Evolutionary conservation across 2,329 filamentous ascomycete genomes (phyloP).

Genomic region (Fusarium pininemorale): DNA sequence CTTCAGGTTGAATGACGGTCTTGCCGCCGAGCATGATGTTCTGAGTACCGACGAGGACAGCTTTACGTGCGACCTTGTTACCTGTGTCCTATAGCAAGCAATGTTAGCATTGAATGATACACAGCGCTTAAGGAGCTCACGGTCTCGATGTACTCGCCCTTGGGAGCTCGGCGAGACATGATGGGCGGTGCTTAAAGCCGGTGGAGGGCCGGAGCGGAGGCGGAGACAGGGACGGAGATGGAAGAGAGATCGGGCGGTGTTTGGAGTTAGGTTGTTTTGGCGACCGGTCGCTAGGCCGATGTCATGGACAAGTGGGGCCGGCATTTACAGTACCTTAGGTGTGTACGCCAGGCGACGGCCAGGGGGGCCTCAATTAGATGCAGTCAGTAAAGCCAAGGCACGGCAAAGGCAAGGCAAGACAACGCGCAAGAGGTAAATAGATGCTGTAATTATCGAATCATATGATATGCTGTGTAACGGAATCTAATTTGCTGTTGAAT

Average conservation of each 20-base stretch:
- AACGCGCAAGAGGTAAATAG: neutral
- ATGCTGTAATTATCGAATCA: neutral
- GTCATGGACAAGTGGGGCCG: slow-evolving; percentile 33
- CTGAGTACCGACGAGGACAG: slow-evolving; percentile 91
- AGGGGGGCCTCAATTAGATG: slow-evolving; percentile 6
- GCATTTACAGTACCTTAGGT: neutral
- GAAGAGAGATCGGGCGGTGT: slow-evolving; percentile 25
- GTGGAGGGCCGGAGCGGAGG: slow-evolving; percentile 19
- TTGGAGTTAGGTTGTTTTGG: slow-evolving; percentile 7
- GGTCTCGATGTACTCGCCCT: slow-evolving; percentile 97
- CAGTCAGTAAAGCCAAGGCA: neutral
- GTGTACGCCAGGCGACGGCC: too few relatives aligned
- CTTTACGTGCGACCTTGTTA: slow-evolving; percentile 96
- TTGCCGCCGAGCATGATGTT: slow-evolving; percentile 98
- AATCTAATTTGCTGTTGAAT: neutral
- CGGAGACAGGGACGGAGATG: neutral
- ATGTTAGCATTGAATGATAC: neutral
- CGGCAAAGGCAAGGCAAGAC: neutral
- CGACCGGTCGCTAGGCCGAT: slow-evolving; percentile 15
- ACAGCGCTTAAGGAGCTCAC: slow-evolving; percentile 56
- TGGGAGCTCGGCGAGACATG: slow-evolving; percentile 81
- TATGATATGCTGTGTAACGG: neutral
- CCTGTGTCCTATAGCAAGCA: slow-evolving; percentile 79
- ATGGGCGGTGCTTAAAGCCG: slow-evolving; percentile 39
- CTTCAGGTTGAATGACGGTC: slow-evolving; percentile 94